Conservation (phyloP, 805 yeast genomes). For the Pichia manshurica region DNA sequence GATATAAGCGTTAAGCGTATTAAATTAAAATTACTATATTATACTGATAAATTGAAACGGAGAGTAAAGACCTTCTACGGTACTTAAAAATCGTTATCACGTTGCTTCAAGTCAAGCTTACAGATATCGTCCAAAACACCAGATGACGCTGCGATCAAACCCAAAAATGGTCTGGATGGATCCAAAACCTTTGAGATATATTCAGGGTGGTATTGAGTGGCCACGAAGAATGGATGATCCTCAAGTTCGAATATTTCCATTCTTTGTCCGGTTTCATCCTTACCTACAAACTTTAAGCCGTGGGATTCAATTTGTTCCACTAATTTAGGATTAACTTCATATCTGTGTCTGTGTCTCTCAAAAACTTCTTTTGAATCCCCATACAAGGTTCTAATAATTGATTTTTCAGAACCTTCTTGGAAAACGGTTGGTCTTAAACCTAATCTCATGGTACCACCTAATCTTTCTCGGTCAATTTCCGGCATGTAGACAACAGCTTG, state of each 20-base stretch:
- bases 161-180: constrained; percentile 95
- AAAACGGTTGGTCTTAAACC: constrained; percentile 90
- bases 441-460: constrained; percentile 99
- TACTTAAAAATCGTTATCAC: constrained; percentile 28
- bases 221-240: constrained; percentile 86
- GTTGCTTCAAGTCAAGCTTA: constrained; percentile 31
- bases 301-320: constrained; percentile 63
- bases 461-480: constrained; percentile 87
- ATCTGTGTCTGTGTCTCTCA: constrained; percentile 98
- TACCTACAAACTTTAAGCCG: constrained; percentile 88
- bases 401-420: constrained; percentile 51
- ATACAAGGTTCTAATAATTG: constrained; percentile 70
- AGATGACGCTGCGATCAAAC: constrained; percentile 89
- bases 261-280: constrained; percentile 83
- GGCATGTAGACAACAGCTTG: constrained; percentile 96
- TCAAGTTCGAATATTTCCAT: constrained; percentile 90
- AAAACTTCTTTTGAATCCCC: constrained; percentile 61
- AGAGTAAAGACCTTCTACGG: neutral
- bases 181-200: constrained; percentile 93
- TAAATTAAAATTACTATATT: neutral
- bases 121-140: constrained; percentile 72
- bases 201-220: constrained; percentile 98
- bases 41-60: neutral
- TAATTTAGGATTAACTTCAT: constrained; percentile 88
- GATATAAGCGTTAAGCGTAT: no score